Conservation (phyloP, 2,329 filamentous ascomycete species). For the Fusarium sp. region DNA sequence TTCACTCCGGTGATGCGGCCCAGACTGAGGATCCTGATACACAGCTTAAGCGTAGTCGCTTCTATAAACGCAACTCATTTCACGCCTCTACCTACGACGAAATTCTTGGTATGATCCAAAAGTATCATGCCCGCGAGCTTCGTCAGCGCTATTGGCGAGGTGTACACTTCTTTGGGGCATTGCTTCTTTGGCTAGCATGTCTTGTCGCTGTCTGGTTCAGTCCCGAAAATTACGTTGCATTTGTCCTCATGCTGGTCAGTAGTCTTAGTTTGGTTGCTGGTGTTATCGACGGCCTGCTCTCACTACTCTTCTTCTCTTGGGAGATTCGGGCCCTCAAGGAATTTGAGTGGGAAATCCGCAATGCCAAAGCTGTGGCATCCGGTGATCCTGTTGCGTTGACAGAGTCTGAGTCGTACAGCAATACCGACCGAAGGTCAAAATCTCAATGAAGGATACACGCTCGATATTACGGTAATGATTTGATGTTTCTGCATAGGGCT, state of each 20-base stretch:
- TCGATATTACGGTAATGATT: slow-evolving; percentile 29
- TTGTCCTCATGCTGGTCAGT: slow-evolving; percentile 82
- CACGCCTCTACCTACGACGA: slow-evolving; percentile 50
- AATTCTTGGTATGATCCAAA: slow-evolving; percentile 77
- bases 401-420: slow-evolving; percentile 30
- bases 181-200: slow-evolving; percentile 78
- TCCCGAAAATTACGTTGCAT: slow-evolving; percentile 79
- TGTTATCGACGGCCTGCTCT: slow-evolving; percentile 85
- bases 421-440: slow-evolving; percentile 27
- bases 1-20: slow-evolving; percentile 34
- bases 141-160: slow-evolving; percentile 79
- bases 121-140: slow-evolving; percentile 78
- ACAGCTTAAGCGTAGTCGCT: slow-evolving; percentile 50
- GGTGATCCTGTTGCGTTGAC: slow-evolving; percentile 45
- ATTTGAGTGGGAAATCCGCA: slow-evolving; percentile 92
- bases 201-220: slow-evolving; percentile 89
- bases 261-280: slow-evolving; percentile 83
- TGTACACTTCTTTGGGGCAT: slow-evolving; percentile 76
- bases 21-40: slow-evolving; percentile 47
- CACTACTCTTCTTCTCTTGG: slow-evolving; percentile 85
- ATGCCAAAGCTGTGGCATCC: slow-evolving; percentile 65
- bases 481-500: slow-evolving; percentile 32
- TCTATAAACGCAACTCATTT: slow-evolving; percentile 33
- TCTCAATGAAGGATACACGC: slow-evolving; percentile 29
- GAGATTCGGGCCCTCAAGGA: slow-evolving; percentile 88